Percentiles rank a stretch among this genome's conserved stretches.
Evolutionary conservation across 805 yeast genomes (phyloP).

Genomic region (Suhomyces prunicola): DNA sequence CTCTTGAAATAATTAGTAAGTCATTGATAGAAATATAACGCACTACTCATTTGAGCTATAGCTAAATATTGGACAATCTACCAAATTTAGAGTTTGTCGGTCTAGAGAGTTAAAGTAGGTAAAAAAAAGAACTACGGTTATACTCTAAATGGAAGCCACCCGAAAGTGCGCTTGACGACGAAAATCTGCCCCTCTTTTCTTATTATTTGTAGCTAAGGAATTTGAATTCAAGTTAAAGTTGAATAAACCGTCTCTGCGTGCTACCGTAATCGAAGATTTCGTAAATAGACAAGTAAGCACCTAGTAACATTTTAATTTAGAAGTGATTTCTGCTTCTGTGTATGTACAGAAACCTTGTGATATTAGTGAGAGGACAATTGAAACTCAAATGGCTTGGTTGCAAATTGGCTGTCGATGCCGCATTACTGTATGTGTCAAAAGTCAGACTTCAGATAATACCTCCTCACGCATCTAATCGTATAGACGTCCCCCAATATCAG

Average conservation of each 20-base stretch:
- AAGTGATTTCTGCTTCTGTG: not conserved
- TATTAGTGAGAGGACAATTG: not conserved
- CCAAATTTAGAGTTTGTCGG: not conserved
- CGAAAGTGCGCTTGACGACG: not conserved
- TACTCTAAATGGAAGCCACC: not conserved
- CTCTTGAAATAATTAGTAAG: not conserved
- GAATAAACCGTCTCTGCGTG: not conserved
- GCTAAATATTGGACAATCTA: not conserved
- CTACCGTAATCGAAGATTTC: not conserved
- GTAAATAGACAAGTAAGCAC: not conserved
- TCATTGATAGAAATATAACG: not conserved
- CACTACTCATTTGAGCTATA: not conserved
- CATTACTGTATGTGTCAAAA: no score
- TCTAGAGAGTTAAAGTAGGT: not conserved
- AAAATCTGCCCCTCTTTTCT: not conserved
- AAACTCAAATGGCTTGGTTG: no score
- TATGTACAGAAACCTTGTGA: not conserved
- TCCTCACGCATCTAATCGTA: no score
- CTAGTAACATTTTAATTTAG: no score
- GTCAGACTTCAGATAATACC: no score
- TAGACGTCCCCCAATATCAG: no score
- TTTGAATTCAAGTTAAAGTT: no score
- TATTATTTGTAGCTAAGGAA: no score
- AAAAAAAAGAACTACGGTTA: not conserved
- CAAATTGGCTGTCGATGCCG: no score